phyloP scores from a whole-genome alignment of 768 basidiomycete genomes.

The Lentinus brumalis region DNA sequence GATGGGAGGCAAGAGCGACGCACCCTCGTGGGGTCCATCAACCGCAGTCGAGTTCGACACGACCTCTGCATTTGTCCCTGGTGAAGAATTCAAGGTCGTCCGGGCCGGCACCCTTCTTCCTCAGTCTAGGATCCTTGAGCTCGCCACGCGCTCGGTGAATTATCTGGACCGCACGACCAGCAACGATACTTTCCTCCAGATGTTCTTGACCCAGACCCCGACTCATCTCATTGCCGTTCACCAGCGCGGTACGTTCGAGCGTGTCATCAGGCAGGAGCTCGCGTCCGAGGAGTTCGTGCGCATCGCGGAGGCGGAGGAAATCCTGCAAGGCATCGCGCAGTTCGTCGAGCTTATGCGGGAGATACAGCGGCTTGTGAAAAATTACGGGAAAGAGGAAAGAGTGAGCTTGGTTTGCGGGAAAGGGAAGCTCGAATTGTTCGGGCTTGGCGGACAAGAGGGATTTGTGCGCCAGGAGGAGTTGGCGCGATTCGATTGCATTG shows the following conservation, averaged over 20 bases:
- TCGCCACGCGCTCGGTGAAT: conserved; percentile 28
- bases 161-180: conserved; percentile 39
- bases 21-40: not conserved
- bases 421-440: conserved; percentile 49
- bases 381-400: conserved; percentile 51
- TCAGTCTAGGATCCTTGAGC: conserved; percentile 36
- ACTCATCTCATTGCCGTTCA: conserved; percentile 64
- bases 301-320: conserved; percentile 27
- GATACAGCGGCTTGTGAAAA: conserved; percentile 51
- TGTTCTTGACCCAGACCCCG: conserved; percentile 70
- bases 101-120: conserved; percentile 33
- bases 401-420: conserved; percentile 56
- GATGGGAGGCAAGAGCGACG: not conserved
- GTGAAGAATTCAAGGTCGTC: conserved; percentile 25
- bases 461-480: not conserved
- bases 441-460: conserved; percentile 42
- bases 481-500: not conserved
- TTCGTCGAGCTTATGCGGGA: conserved; percentile 24
- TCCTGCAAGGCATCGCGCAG: conserved; percentile 30
- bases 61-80: not conserved
- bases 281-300: conserved; percentile 24
- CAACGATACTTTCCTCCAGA: conserved; percentile 62
- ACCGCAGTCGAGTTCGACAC: not conserved
- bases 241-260: conserved; percentile 51
- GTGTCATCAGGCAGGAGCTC: conserved; percentile 47